Evolutionary conservation across 768 basidiomycete species (phyloP).

Genomic region (Boletus bicolor): DNA sequence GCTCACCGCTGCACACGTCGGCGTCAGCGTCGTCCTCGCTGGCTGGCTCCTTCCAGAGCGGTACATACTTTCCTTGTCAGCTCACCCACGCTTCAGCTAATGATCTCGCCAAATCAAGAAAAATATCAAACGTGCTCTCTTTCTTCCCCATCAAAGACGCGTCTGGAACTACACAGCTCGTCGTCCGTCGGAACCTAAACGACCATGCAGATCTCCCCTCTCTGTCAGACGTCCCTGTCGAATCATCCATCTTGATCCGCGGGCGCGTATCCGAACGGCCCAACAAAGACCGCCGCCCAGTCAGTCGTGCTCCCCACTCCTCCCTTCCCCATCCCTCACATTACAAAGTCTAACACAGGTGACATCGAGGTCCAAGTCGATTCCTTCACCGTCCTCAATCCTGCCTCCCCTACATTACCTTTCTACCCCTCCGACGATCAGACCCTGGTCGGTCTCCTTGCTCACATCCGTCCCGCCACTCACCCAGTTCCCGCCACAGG

Average conservation of each 20-base stretch:
- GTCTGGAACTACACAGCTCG: constrained; percentile 74
- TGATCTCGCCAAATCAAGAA: constrained; percentile 45
- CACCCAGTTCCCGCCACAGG: constrained; percentile 39
- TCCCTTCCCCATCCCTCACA: constrained; percentile 3
- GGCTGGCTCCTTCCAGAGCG: constrained; percentile 84
- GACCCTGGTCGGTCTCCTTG: constrained; percentile 56
- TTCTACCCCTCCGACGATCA: constrained; percentile 79
- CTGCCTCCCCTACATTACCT: constrained; percentile 68
- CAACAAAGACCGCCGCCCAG: constrained; percentile 55
- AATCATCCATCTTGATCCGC: constrained; percentile 74
- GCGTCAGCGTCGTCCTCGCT: constrained; percentile 61
- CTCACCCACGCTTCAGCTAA: constrained; percentile 34
- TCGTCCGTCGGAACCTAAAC: constrained; percentile 48
- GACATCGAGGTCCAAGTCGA: constrained; percentile 79
- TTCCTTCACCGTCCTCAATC: constrained; percentile 72
- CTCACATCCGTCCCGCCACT: background rate
- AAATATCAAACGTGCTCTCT: constrained; percentile 63
- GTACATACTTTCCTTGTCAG: constrained; percentile 42
- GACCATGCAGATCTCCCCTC: constrained; percentile 29
- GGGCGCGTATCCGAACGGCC: constrained; percentile 72
- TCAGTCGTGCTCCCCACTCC: constrained; percentile 33
- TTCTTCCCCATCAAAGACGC: constrained; percentile 88
- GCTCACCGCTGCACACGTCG: constrained; percentile 50
- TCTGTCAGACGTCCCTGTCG: constrained; percentile 65
- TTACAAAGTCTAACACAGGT: constrained; percentile 55